These are phyloP conservation scores for Saturnispora sanitii DNA, from an alignment of 805 yeast species.

Conservation along the genomic window DNA sequence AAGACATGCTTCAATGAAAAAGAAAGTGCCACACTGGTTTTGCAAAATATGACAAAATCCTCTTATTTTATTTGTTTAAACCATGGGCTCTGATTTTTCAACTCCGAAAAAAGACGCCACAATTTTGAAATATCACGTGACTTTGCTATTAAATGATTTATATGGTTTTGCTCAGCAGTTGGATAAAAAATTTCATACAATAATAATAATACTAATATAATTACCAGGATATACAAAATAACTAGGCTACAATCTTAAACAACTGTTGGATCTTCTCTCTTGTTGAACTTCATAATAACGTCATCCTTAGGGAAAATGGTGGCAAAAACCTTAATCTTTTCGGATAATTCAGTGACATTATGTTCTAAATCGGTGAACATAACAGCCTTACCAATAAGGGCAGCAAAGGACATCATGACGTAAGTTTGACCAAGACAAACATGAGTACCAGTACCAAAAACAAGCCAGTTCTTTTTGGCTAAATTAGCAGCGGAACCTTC, in stretches of 20 bases:
- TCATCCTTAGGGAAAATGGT: conserved; percentile 98
- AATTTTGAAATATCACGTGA: conserved; percentile 6
- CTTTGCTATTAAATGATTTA: too few relatives aligned
- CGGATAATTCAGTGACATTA: conserved; percentile 72
- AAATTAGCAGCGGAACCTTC: conserved; percentile 66
- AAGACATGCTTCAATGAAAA: conserved; percentile 1
- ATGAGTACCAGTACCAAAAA: conserved; percentile 95
- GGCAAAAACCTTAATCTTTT: conserved; percentile 91
- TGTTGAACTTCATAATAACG: conserved; percentile 64
- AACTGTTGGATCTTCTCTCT: conserved; percentile 42
- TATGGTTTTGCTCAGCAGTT: conserved; percentile 1
- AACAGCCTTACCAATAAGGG: conserved; percentile 84
- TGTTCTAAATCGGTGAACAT: conserved; percentile 75
- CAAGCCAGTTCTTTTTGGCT: conserved; percentile 87
- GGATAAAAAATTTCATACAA: neutral
- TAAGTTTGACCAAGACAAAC: conserved; percentile 92
- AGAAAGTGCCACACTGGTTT: too few relatives aligned
- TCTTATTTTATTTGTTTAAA: conserved; percentile 4
- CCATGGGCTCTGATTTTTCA: conserved; percentile 7
- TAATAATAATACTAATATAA: neutral
- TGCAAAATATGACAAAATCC: conserved; percentile 3
- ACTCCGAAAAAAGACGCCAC: conserved; percentile 6
- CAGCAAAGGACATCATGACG: conserved; percentile 82
- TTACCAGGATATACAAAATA: neutral
- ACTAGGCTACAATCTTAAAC: conserved; percentile 3